These are phyloP conservation scores for Cladobotryum protrusum DNA, from an alignment of 2,329 filamentous ascomycete species.

Conservation along the genomic window DNA sequence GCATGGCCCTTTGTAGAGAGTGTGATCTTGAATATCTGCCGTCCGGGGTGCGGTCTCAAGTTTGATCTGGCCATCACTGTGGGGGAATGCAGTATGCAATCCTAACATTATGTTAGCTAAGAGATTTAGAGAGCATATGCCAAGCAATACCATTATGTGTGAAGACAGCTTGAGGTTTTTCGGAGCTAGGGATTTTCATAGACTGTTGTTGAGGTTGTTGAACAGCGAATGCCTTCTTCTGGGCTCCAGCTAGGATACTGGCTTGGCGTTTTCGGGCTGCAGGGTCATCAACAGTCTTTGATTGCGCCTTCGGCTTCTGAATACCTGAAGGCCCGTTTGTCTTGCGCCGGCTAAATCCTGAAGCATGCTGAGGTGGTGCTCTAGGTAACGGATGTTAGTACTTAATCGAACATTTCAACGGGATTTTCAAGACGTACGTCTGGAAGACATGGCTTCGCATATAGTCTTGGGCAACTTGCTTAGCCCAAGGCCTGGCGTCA, in stretches of 20 bases:
- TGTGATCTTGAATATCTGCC: conserved; percentile 5
- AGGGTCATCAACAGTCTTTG: too few relatives aligned
- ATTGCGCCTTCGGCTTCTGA: too few relatives aligned
- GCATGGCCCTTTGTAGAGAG: conserved; percentile 16
- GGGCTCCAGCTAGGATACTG: too few relatives aligned
- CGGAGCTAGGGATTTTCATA: neutral
- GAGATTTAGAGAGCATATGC: too few relatives aligned
- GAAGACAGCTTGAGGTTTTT: neutral
- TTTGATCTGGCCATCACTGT: neutral
- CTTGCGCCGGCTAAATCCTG: neutral
- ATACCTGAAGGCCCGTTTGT: too few relatives aligned
- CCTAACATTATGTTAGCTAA: too few relatives aligned
- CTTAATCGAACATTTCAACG: too few relatives aligned
- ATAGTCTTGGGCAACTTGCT: conserved; percentile 7
- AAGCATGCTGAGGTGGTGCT: conserved; percentile 11
- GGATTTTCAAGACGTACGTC: conserved; percentile 9
- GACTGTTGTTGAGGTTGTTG: neutral
- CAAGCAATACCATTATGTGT: too few relatives aligned
- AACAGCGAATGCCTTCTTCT: neutral
- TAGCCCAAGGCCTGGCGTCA: conserved; percentile 19
- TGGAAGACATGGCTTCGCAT: conserved; percentile 7
- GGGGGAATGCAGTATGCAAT: neutral
- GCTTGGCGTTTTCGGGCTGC: too few relatives aligned
- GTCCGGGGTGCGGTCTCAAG: neutral
- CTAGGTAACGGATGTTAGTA: conserved; percentile 4